These are phyloP conservation scores for Puya raimondii DNA, from an alignment of 176 grass and related monocot species.

Conservation along the genomic window DNA sequence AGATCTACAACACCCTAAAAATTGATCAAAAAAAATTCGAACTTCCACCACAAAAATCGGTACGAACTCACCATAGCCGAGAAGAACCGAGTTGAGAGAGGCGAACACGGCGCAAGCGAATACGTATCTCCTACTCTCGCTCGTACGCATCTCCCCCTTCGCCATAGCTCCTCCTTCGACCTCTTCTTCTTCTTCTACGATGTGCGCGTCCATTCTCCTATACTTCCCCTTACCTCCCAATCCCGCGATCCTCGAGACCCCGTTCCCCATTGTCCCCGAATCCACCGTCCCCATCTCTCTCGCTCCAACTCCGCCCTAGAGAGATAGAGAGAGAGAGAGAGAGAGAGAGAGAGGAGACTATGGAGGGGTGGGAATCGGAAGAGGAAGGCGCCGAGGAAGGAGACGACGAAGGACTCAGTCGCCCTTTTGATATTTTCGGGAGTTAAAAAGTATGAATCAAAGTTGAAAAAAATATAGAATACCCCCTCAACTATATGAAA, in stretches of 20 bases:
- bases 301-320: background rate
- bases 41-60: background rate
- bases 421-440: too few relatives aligned
- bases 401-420: too few relatives aligned
- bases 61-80: conserved; percentile 65
- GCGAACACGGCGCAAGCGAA: conserved; percentile 69
- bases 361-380: too few relatives aligned
- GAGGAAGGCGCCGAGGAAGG: too few relatives aligned
- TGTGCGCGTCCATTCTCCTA: conserved; percentile 19
- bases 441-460: too few relatives aligned
- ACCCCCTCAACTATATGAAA: too few relatives aligned
- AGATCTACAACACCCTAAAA: background rate
- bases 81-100: conserved; percentile 77
- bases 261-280: background rate
- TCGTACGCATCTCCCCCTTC: background rate
- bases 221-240: conserved; percentile 13
- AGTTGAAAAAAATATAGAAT: too few relatives aligned
- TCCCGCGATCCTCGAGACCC: conserved; percentile 2
- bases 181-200: conserved; percentile 14
- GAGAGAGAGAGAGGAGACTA: too few relatives aligned
- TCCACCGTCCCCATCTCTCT: conserved; percentile 8
- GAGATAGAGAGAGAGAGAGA: too few relatives aligned
- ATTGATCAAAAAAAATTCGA: background rate
- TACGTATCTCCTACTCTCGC: conserved; percentile 43
- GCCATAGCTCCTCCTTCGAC: background rate